Evolutionary conservation across 2,329 filamentous ascomycete genomes (phyloP).

Genomic region (Nannizziopsis arthrosporioides): DNA sequence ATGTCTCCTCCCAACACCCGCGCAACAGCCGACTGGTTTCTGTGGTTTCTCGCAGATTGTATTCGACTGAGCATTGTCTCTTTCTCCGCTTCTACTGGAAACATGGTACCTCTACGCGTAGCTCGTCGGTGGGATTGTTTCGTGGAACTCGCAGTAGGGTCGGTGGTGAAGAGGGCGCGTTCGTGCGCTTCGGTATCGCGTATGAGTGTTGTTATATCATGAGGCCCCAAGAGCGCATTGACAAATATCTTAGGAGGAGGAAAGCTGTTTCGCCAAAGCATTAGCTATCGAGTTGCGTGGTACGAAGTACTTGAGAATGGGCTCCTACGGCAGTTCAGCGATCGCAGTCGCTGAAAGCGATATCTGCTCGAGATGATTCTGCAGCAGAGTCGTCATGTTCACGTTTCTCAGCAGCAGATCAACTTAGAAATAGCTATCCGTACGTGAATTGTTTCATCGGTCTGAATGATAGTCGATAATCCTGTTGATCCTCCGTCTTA

Average conservation of each 20-base stretch:
- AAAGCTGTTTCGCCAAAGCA: slow-evolving; percentile 47
- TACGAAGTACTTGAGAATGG: neutral
- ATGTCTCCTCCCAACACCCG: slow-evolving; percentile 80
- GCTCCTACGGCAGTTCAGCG: slow-evolving; percentile 56
- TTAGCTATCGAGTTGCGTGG: slow-evolving; percentile 3
- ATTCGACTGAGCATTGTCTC: slow-evolving; percentile 38
- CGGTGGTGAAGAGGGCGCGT: slow-evolving; percentile 85
- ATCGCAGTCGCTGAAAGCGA: slow-evolving; percentile 64
- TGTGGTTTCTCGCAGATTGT: slow-evolving; percentile 45
- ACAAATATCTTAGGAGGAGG: slow-evolving; percentile 88
- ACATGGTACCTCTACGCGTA: slow-evolving; percentile 40
- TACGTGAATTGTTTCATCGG: neutral
- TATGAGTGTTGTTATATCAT: slow-evolving; percentile 89
- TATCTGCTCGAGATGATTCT: slow-evolving; percentile 65
- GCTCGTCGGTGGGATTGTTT: slow-evolving; percentile 34
- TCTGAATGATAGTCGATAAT: neutral
- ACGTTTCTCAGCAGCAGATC: slow-evolving; percentile 14
- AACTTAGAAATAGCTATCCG: neutral
- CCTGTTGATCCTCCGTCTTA: neutral
- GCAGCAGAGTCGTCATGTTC: slow-evolving; percentile 52
- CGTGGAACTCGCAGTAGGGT: slow-evolving; percentile 46
- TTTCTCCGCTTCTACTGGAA: slow-evolving; percentile 29
- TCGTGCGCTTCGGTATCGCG: slow-evolving; percentile 92
- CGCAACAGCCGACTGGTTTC: slow-evolving; percentile 60
- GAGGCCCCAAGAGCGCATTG: slow-evolving; percentile 73